phyloP scores from a whole-genome alignment of 148 eudicot species.

The Heliosperma pusillum region DNA sequence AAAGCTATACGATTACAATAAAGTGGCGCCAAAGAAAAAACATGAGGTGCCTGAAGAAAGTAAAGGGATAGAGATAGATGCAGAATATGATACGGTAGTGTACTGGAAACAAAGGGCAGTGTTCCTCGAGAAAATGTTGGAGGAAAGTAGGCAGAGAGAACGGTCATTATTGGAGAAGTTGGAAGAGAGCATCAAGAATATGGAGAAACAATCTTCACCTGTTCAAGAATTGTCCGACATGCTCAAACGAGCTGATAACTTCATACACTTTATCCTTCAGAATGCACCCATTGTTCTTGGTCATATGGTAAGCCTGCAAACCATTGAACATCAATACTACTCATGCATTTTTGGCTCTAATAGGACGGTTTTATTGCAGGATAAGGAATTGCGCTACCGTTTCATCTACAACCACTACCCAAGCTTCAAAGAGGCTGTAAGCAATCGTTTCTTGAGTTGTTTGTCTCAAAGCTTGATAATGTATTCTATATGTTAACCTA shows the following conservation, averaged over 20 bases:
- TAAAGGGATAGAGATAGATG: constrained; percentile 51
- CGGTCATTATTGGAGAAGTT: constrained; percentile 55
- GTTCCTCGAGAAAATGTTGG: constrained; percentile 55
- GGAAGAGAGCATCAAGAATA: constrained; percentile 58
- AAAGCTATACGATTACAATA: constrained; percentile 45
- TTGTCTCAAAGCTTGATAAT: constrained; percentile 1
- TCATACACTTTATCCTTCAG: constrained; percentile 84
- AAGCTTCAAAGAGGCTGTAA: constrained; percentile 77
- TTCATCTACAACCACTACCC: constrained; percentile 86
- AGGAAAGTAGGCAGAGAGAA: constrained; percentile 66
- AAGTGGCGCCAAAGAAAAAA: constrained; percentile 50
- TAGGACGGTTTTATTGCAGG: constrained; percentile 38
- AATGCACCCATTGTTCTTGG: constrained; percentile 92
- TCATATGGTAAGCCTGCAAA: constrained; percentile 59
- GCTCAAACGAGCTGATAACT: constrained; percentile 82
- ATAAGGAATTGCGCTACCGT: constrained; percentile 75
- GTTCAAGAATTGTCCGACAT: constrained; percentile 84
- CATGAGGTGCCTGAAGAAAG: constrained; percentile 39
- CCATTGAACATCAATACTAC: not conserved
- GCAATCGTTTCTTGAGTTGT: constrained; percentile 8
- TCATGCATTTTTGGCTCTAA: not conserved
- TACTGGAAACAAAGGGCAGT: constrained; percentile 79
- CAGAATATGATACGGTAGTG: constrained; percentile 56
- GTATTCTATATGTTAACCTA: no score
- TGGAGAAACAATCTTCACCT: constrained; percentile 79